Evolutionary conservation across 2,329 filamentous ascomycete species (phyloP), one percentile per base, ranked within the genome.

Genomic region (Verticillium nonalfalfae): DNA sequence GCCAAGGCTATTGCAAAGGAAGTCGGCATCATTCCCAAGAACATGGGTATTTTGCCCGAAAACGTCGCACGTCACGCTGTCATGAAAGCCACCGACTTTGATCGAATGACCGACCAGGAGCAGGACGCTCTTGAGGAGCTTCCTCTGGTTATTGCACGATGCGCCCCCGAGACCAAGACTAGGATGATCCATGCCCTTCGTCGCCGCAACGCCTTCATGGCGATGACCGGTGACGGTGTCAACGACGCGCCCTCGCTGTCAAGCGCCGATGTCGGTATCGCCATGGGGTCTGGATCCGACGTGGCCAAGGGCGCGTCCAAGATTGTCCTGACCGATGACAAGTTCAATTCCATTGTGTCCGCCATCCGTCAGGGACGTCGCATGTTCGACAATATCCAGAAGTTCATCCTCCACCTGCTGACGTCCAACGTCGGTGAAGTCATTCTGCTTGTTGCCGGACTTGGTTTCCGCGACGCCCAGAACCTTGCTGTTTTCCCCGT

Each of bases 161-260:
- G 91, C 71, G 90, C 90, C 1, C 92, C 93, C 0, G 86, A 90
- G 62, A 96, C 92, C 45, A 96, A 96, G 76, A 91, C 92, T 4
- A 87, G 91, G 62, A 96, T 96, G 91, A 93, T 96, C 59, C 90
- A 93, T 67, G 91, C 92, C 6, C 83, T 96, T 15, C 90, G 93
- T 66, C 86, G 92, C 15, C 88, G 91, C 50, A 82, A 84, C 26
- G 83, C 84, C 21, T 94, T 90, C 73, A 91, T 89, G 73, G 91
- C 91, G 62, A 95, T 96, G 91, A 95, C 91, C 18, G 91, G 91
- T 62, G 91, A 96, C 68, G 91, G 91, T 56, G 91, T 95, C 64
- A 96, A 96, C 70, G 91, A 96, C 70, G 90, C 90, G 1, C 91
- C 91, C 0, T 92, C 90, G 4, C 81, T 96, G 38, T 90, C 91